Conservation (phyloP, 2,329 filamentous ascomycete species). For the Byssoonygena ceratinophila region DNA sequence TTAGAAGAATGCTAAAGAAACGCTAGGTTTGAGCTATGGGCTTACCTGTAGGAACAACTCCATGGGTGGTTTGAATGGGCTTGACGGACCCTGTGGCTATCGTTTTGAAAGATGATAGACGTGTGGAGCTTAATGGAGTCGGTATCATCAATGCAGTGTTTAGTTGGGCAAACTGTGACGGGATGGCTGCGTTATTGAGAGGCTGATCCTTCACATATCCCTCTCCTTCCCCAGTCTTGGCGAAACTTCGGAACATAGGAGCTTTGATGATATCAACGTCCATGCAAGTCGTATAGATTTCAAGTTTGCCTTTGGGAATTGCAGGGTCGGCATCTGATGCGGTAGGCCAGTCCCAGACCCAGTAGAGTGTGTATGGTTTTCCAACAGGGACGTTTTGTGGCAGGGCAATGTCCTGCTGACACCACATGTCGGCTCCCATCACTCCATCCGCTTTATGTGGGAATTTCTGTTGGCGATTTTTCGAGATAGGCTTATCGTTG, state of each 20-base stretch:
- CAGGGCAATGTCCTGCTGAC: slow-evolving; percentile 70
- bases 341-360: slow-evolving; percentile 91
- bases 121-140: not conserved
- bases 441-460: slow-evolving; percentile 42
- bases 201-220: slow-evolving; percentile 28
- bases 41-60: not conserved
- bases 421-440: slow-evolving; percentile 55
- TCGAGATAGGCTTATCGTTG: slow-evolving; percentile 51
- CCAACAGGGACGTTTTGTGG: slow-evolving; percentile 54
- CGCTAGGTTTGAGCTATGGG: not conserved
- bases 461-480: slow-evolving; percentile 48
- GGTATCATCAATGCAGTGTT: slow-evolving; percentile 14
- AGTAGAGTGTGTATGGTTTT: slow-evolving; percentile 71
- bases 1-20: not conserved
- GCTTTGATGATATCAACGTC: slow-evolving; percentile 32
- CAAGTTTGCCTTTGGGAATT: slow-evolving; percentile 35
- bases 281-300: slow-evolving; percentile 43
- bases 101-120: not conserved
- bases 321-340: slow-evolving; percentile 29
- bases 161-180: slow-evolving; percentile 30
- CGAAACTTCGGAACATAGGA: not conserved
- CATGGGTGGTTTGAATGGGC: not conserved
- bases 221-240: slow-evolving; percentile 13
- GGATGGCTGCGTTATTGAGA: slow-evolving; percentile 32
- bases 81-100: not conserved